Evolutionary conservation across 2,329 filamentous ascomycete genomes (phyloP).

Genomic region (Pseudofabraea citricarpa): DNA sequence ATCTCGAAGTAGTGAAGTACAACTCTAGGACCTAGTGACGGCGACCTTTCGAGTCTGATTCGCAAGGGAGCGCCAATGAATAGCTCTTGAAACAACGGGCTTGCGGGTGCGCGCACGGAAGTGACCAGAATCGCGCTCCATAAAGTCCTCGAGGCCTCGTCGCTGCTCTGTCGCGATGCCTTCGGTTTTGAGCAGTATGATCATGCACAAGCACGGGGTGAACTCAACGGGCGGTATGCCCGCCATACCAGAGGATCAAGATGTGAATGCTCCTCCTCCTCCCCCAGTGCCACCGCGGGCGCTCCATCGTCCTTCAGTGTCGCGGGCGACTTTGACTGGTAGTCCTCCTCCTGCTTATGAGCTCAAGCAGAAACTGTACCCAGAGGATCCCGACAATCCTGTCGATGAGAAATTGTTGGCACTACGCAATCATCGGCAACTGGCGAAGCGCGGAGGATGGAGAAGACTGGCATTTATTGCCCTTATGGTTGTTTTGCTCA

Average conservation of each 20-base stretch:
- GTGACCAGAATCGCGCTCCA: background rate
- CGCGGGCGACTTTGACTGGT: background rate
- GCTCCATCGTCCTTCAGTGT: slow-evolving; percentile 10
- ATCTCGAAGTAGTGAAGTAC: too few relatives aligned
- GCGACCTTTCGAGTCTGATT: background rate
- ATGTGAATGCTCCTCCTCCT: slow-evolving; percentile 8
- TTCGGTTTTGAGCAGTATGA: background rate
- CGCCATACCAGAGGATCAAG: background rate
- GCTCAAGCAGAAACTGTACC: slow-evolving; percentile 2
- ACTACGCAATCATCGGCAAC: slow-evolving; percentile 21
- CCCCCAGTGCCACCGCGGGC: slow-evolving; percentile 19
- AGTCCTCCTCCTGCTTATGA: background rate
- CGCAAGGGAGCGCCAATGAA: background rate
- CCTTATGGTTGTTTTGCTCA: slow-evolving; percentile 15
- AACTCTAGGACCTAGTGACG: too few relatives aligned
- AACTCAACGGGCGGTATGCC: background rate
- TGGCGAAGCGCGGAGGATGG: slow-evolving; percentile 28
- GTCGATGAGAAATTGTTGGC: slow-evolving; percentile 17
- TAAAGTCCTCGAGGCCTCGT: background rate
- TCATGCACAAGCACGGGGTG: background rate
- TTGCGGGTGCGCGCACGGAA: background rate
- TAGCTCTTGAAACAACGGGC: background rate
- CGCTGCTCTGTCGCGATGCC: background rate
- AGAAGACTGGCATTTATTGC: slow-evolving; percentile 22
- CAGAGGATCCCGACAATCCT: slow-evolving; percentile 5